Evolutionary conservation across 176 grass and related monocot genomes (phyloP).

Genomic region (Leersia perrieri): DNA sequence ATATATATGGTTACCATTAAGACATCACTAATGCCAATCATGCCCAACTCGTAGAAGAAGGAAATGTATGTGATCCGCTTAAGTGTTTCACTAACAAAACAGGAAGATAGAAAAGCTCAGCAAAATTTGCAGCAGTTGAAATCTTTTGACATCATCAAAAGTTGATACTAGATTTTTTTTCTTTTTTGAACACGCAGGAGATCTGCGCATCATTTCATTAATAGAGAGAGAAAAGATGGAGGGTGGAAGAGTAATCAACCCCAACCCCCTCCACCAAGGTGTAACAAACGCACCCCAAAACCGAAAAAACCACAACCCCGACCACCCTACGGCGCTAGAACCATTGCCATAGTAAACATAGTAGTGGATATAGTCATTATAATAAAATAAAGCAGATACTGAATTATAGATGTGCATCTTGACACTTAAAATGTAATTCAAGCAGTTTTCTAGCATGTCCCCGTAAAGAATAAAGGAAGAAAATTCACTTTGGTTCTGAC

Average conservation of each 20-base stretch:
- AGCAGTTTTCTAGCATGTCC: not conserved
- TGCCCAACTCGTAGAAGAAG: conserved; percentile 83
- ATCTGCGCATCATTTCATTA: too few relatives aligned
- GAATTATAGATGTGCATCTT: not conserved
- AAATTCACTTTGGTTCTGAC: not conserved
- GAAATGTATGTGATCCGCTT: conserved; percentile 58
- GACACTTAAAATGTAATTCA: not conserved
- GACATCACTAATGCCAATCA: conserved; percentile 76
- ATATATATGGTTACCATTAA: conserved; percentile 56
- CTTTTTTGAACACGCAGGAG: too few relatives aligned
- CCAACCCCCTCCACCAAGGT: too few relatives aligned
- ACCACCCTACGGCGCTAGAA: too few relatives aligned
- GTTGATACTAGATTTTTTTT: not conserved
- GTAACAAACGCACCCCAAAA: too few relatives aligned
- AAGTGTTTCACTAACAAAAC: conserved; percentile 57
- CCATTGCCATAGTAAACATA: too few relatives aligned
- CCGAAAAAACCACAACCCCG: too few relatives aligned
- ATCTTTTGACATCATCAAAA: not conserved
- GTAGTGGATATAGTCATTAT: not conserved
- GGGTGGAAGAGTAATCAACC: too few relatives aligned
- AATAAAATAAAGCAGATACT: not conserved
- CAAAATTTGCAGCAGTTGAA: not conserved
- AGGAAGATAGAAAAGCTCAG: conserved; percentile 5
- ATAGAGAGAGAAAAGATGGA: too few relatives aligned
- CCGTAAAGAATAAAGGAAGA: not conserved